phyloP scores from a whole-genome alignment of 208 protist species.

The Acanthamoeba royreba region DNA sequence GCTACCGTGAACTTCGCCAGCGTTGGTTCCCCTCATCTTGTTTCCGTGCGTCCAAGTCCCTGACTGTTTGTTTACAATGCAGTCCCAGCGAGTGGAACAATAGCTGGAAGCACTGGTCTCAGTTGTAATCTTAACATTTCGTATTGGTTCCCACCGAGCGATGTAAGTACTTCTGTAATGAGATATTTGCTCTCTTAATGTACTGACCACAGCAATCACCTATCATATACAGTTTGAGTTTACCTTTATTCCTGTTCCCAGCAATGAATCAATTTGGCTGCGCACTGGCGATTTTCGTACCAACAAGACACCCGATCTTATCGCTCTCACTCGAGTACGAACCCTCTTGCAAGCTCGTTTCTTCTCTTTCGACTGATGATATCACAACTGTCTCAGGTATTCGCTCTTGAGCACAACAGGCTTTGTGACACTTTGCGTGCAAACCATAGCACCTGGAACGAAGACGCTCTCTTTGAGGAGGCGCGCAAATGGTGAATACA shows the following conservation, averaged over 20 bases:
- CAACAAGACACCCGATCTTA: slow-evolving; percentile 36
- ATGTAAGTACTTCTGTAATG: background rate
- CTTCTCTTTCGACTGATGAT: background rate
- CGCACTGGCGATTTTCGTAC: background rate
- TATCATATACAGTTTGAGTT: background rate
- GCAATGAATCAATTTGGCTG: background rate
- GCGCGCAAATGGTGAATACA: background rate
- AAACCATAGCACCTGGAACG: background rate
- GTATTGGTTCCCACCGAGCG: background rate
- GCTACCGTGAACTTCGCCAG: background rate
- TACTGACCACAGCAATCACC: background rate
- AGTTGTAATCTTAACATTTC: background rate
- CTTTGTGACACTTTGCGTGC: background rate
- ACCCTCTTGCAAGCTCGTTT: background rate
- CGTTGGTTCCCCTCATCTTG: background rate
- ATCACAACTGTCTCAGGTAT: background rate
- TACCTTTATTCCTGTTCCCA: background rate
- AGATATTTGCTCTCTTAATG: background rate
- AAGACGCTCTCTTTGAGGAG: background rate
- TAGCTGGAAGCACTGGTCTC: background rate
- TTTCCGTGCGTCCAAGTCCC: background rate
- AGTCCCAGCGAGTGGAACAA: background rate
- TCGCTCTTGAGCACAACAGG: background rate
- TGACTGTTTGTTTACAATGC: background rate
- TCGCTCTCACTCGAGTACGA: background rate